Conservation (phyloP, 192 early-diverging fungal genomes). For the Backusella liffmaniae region DNA sequence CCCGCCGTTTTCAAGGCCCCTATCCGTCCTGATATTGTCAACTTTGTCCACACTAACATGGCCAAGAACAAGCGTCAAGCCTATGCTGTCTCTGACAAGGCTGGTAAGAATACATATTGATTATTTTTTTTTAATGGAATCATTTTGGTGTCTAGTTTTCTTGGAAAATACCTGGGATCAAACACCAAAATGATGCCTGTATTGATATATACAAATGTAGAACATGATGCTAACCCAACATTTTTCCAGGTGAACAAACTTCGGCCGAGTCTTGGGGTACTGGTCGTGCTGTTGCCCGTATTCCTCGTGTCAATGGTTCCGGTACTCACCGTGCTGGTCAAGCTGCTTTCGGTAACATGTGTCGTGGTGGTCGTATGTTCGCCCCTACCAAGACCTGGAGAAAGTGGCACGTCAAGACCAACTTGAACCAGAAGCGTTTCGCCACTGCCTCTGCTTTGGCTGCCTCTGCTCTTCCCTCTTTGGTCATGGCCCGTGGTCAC, state of each 20-base stretch:
- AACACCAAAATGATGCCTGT: too few species aligned
- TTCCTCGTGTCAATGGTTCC: constrained; percentile 95
- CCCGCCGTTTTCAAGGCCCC: constrained; percentile 97
- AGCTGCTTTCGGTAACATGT: constrained; percentile 99
- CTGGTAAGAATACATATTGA: constrained; percentile 28
- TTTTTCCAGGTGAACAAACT: constrained; percentile 84
- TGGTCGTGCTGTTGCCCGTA: constrained; percentile 99
- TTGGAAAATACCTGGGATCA: too few species aligned
- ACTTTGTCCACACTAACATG: constrained; percentile 97
- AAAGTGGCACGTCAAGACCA: constrained; percentile 99
- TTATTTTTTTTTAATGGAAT: too few species aligned
- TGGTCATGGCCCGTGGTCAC: constrained; percentile 98
- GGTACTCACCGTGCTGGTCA: constrained; percentile 99
- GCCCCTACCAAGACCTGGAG: constrained; percentile 99
- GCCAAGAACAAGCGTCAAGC: constrained; percentile 99
- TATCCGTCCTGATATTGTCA: constrained; percentile 96
- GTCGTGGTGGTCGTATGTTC: constrained; percentile 99
- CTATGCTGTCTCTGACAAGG: constrained; percentile 93
- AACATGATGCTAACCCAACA: too few species aligned
- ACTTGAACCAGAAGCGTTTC: constrained; percentile 99
- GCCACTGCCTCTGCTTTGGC: constrained; percentile 97
- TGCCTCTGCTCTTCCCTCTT: constrained; percentile 87
- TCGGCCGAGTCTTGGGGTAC: constrained; percentile 99
- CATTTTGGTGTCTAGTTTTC: too few species aligned
- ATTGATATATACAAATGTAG: too few species aligned